These are phyloP conservation scores for Turnera subulata DNA, from an alignment of 345 rosid genomes.

Conservation along the genomic window DNA sequence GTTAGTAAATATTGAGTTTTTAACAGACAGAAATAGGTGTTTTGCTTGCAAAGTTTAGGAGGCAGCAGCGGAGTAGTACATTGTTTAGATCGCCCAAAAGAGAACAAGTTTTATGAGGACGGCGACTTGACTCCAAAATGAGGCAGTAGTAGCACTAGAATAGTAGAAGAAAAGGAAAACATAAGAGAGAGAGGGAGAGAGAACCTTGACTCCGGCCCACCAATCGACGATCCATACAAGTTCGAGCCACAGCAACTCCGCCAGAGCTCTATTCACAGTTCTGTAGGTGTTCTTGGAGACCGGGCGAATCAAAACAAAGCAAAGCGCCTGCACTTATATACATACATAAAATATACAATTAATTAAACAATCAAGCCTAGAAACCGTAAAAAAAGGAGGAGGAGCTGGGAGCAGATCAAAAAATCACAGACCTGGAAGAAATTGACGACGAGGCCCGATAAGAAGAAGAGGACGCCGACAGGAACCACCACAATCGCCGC, in stretches of 20 bases:
- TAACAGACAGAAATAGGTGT: too few species aligned
- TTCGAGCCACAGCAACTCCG: slow-evolving; percentile 30
- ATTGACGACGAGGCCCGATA: slow-evolving; percentile 24
- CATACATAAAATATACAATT: neutral
- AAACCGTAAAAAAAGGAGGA: neutral
- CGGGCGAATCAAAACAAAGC: slow-evolving; percentile 26
- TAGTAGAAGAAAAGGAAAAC: neutral
- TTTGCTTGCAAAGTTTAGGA: too few species aligned
- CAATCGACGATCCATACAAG: slow-evolving; percentile 34
- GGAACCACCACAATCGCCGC: slow-evolving; percentile 25
- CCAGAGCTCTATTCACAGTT: slow-evolving; percentile 20
- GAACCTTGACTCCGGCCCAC: slow-evolving; percentile 33
- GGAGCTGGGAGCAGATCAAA: neutral
- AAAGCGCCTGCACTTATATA: slow-evolving; percentile 18
- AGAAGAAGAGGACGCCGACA: slow-evolving; percentile 25
- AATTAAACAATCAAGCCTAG: neutral
- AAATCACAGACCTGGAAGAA: slow-evolving; percentile 17
- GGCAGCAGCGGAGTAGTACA: too few species aligned
- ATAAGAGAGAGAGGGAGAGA: neutral
- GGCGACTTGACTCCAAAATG: too few species aligned
- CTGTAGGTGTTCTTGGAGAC: slow-evolving; percentile 28
- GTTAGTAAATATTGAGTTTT: too few species aligned
- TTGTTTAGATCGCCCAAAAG: too few species aligned
- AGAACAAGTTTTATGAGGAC: too few species aligned
- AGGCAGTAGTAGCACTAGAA: too few species aligned